Evolutionary conservation across 2,329 filamentous ascomycete species (phyloP), one percentile per base, ranked within the genome.

Genomic region (Xenosphaeropsis pyriputrescens): DNA sequence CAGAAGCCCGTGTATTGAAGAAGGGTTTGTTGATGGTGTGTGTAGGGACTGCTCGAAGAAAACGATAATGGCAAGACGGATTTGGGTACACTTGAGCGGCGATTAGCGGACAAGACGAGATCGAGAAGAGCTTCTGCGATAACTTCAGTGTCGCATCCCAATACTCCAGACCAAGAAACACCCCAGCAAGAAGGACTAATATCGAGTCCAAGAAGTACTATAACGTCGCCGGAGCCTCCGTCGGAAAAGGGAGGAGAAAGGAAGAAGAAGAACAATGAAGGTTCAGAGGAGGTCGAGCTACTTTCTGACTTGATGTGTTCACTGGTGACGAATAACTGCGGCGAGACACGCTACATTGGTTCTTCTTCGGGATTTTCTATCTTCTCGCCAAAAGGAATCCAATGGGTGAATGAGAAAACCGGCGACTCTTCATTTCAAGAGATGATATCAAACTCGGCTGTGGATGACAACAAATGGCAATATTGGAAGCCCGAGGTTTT

Each of bases 231-330:
- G 13, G 65, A 68, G 37, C 46, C 48, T n/a, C 39, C 37, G 17
- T 43, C 16, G 17, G 45, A 41, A 16, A 32, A 22, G 30, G 38
- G 39, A 13, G 26, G 11, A 13, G 36, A 41, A 34, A 41, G 49
- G 35, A 56, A 61, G 8, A 41, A 57, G 7, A 57, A 56, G 9
- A 57, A 59, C 34, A 55, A 57, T 31, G 69, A 65, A 38, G 66
- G 62, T 45, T 64, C 63, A 12, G 71, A 75, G 47, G 82, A 93
- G 50, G 83, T 93, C 1, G 88, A 93, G 56, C 79, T 78, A 2
- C 61, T 98, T 40, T 94, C 89, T 1, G 91, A 98, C 61, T 91
- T 95, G 81, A 96, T 98, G 91, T 96, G 89, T 59, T 95, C 88
- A 2, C 63, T 98, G 22, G 88, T 98, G 19, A 96, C 89, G 1